Evolutionary conservation across 1,284 basidiomycete genomes (phyloP), one percentile per base, ranked within the genome.

Genomic region (Macrocybe sp.): DNA sequence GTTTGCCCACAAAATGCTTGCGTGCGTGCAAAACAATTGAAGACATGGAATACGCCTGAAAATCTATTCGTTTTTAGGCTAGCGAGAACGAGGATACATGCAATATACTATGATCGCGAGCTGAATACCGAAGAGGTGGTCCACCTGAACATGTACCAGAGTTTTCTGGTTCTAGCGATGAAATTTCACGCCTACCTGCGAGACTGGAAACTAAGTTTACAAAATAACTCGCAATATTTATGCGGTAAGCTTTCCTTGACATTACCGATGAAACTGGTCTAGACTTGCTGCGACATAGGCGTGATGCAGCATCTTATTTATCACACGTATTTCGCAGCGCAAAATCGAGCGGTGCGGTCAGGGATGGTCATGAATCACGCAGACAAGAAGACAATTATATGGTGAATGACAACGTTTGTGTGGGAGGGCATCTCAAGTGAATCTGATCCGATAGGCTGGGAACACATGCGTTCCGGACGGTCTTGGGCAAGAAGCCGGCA

Each of bases 131-230:
- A 67, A 28, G 57, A 73, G 32, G 78, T 76, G 0, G 82, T 91
- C 2, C 81, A 89, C 63, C 63, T 81, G 34, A 99, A 97, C 63
- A 72, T 97, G 7, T 94, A 93, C 62, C 84, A 94, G 64, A 89
- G 85, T 58, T 89, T 95, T 59, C 67, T 91, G n/a, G 65, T 96
- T 22, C 78, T 84, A 1, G 91, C 91, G 0, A 85, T 95, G 74
- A 97, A 94, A 69, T 88, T 94, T 74, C 82, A 90, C 45, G 77
- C 81, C 44, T 97, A 97, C 64, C 71, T 96, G 34, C 72, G 73
- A 39, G 73, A 75, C 40, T 85, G 78, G 81, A 22, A 22, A 22
- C 22, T 22, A 22, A 22, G 22, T 22, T 22, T 22, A 3, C 22
- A 22, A 22, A 22, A 22, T 22, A 22, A 22, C 22, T 22, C 22